Evolutionary conservation across 1,284 basidiomycete species (phyloP).

Genomic region (Mycena sp.): DNA sequence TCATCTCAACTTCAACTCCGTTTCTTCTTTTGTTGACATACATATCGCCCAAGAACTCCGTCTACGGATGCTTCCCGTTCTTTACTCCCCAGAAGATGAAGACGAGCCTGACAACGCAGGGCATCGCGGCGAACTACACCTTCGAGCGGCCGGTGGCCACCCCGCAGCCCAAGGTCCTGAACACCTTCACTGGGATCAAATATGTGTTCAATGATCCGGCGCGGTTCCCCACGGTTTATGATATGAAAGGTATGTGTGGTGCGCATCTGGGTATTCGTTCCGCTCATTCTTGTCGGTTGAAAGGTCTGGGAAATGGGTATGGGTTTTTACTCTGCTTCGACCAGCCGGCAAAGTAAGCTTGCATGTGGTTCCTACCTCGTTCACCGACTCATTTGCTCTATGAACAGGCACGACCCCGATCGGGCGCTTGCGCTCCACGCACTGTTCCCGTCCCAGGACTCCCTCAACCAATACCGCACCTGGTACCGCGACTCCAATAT

Average conservation of each 20-base stretch:
- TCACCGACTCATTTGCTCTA: background rate
- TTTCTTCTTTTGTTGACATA: no score
- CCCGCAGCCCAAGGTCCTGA: slow-evolving; percentile 49
- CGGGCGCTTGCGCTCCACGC: slow-evolving; percentile 39
- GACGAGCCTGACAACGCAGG: slow-evolving; percentile 50
- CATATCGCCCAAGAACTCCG: slow-evolving; percentile 43
- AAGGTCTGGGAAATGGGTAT: slow-evolving; percentile 36
- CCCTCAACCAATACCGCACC: slow-evolving; percentile 39
- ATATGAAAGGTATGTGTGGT: slow-evolving; percentile 34
- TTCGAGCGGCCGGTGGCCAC: slow-evolving; percentile 48
- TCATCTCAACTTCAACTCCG: background rate
- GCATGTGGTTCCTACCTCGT: background rate
- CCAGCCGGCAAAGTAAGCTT: slow-evolving; percentile 36
- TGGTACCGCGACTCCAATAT: slow-evolving; percentile 35
- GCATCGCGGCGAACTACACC: slow-evolving; percentile 52
- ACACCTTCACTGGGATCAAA: slow-evolving; percentile 53
- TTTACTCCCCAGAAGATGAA: slow-evolving; percentile 59
- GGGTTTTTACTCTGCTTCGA: slow-evolving; percentile 43
- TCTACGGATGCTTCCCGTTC: slow-evolving; percentile 62
- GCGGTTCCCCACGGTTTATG: slow-evolving; percentile 50
- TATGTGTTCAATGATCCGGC: slow-evolving; percentile 50
- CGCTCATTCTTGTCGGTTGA: background rate
- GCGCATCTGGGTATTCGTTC: background rate
- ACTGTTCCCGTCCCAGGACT: slow-evolving; percentile 46
- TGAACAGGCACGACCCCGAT: slow-evolving; percentile 34